phyloP scores from a whole-genome alignment of 2,329 filamentous ascomycete species.

The Furcasterigmium sp. region DNA sequence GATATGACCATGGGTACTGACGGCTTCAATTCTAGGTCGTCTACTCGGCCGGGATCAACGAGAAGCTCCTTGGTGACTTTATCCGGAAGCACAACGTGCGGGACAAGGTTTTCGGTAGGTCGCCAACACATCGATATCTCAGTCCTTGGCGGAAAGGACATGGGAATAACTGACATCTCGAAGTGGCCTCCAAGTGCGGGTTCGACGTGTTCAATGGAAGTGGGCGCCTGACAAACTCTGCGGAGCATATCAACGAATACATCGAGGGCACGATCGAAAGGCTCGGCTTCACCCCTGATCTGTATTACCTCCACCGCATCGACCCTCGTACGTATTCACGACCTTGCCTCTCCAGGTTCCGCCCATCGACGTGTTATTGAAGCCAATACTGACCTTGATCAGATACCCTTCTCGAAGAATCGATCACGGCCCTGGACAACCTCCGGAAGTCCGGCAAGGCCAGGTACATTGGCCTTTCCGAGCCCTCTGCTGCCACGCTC shows the following conservation, averaged over 20 bases:
- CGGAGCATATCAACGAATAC: conserved; percentile 39
- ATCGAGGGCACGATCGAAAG: conserved; percentile 44
- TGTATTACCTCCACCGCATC: conserved; percentile 39
- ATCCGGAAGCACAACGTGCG: conserved; percentile 44
- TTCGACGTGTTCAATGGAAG: conserved; percentile 28
- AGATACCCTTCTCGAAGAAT: conserved; percentile 39
- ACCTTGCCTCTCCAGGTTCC: too few relatives aligned
- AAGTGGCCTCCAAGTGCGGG: conserved; percentile 44
- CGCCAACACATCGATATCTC: too few relatives aligned
- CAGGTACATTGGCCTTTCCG: conserved; percentile 43
- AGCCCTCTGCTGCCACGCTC: conserved; percentile 37
- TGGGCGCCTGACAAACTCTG: conserved; percentile 35
- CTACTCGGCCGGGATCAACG: conserved; percentile 40
- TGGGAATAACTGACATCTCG: too few relatives aligned
- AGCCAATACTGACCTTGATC: too few relatives aligned
- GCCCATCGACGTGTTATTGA: too few relatives aligned
- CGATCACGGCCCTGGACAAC: conserved; percentile 38
- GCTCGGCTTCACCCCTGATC: conserved; percentile 39
- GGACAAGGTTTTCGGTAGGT: conserved; percentile 40
- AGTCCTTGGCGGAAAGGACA: too few relatives aligned
- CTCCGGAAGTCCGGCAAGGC: conserved; percentile 39
- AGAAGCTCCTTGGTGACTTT: conserved; percentile 44
- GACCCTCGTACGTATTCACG: conserved; percentile 39
- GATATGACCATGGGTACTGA: too few relatives aligned
- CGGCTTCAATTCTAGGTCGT: conserved; percentile 30